phyloP scores from a whole-genome alignment of 495 filamentous ascomycete genomes.

The Pyrenopolyporus hunteri region DNA sequence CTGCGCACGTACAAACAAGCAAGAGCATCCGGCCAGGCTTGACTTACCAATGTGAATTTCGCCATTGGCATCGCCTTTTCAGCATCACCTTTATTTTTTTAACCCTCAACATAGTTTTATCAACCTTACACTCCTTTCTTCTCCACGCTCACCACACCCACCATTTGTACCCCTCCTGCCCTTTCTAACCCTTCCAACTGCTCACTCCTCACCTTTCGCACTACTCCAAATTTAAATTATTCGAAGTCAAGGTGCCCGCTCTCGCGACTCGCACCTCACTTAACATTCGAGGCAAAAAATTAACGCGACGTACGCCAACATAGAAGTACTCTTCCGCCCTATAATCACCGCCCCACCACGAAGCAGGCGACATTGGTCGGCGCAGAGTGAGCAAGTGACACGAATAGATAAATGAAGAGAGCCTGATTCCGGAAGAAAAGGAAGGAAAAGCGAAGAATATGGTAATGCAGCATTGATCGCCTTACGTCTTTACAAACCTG shows the following conservation, averaged over 20 bases:
- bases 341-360: background rate
- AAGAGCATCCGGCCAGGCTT: constrained; percentile 16
- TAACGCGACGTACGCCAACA: background rate
- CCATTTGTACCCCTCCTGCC: background rate
- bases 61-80: constrained; percentile 2
- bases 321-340: background rate
- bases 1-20: constrained; percentile 5
- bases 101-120: too few relatives aligned
- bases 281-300: too few relatives aligned
- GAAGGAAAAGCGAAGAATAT: too few relatives aligned
- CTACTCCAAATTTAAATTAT: too few relatives aligned
- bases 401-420: too few relatives aligned
- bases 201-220: background rate
- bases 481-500: background rate
- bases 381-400: background rate
- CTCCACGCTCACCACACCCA: background rate
- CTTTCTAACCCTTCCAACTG: background rate
- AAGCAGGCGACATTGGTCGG: background rate
- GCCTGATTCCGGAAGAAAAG: too few relatives aligned
- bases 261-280: background rate
- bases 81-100: background rate
- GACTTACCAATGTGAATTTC: constrained; percentile 16
- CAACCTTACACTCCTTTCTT: background rate
- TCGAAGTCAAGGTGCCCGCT: background rate
- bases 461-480: background rate